phyloP scores from a whole-genome alignment of 1,284 basidiomycete species.

The Limonomyces culmigenus region DNA sequence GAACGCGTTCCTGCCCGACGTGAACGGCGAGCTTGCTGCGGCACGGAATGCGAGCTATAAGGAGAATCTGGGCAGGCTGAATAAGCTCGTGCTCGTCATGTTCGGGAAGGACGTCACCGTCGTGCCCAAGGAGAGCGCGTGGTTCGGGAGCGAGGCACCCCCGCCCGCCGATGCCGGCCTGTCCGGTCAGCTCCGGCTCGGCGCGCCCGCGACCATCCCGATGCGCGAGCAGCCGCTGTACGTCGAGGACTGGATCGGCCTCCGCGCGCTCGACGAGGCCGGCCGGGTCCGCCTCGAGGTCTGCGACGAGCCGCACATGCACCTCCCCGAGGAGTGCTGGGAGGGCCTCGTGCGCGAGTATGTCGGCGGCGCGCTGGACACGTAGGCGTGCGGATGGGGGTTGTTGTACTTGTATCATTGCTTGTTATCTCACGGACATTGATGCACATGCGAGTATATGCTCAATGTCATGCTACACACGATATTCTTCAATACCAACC shows the following conservation, averaged over 20 bases:
- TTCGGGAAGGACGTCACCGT: conserved; percentile 64
- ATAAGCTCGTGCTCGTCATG: conserved; percentile 45
- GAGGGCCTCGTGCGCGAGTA: conserved; percentile 30
- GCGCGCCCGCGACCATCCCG: conserved; percentile 34
- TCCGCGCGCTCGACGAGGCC: conserved; percentile 56
- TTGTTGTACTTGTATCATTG: too few species aligned
- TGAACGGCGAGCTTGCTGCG: conserved; percentile 51
- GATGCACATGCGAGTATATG: too few species aligned
- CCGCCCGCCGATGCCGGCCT: too few species aligned
- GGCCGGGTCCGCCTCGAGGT: conserved; percentile 46
- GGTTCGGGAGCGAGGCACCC: conserved; percentile 58
- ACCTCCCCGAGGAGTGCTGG: conserved; percentile 45
- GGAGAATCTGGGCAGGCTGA: conserved; percentile 36
- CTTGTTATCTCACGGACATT: too few species aligned
- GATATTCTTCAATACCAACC: too few species aligned
- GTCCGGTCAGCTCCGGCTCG: conserved; percentile 4
- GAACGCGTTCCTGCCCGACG: conserved; percentile 55
- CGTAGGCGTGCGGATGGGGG: too few species aligned
- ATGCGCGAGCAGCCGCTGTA: conserved; percentile 71
- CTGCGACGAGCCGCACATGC: conserved; percentile 80
- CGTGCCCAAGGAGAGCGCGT: conserved; percentile 69
- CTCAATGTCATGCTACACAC: too few species aligned
- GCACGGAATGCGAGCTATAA: conserved; percentile 43
- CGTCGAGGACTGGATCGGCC: conserved; percentile 76
- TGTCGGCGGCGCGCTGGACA: conserved; percentile 18